These are phyloP conservation scores for Diaporthe batatas DNA, from an alignment of 2,329 filamentous ascomycete genomes.

Conservation along the genomic window DNA sequence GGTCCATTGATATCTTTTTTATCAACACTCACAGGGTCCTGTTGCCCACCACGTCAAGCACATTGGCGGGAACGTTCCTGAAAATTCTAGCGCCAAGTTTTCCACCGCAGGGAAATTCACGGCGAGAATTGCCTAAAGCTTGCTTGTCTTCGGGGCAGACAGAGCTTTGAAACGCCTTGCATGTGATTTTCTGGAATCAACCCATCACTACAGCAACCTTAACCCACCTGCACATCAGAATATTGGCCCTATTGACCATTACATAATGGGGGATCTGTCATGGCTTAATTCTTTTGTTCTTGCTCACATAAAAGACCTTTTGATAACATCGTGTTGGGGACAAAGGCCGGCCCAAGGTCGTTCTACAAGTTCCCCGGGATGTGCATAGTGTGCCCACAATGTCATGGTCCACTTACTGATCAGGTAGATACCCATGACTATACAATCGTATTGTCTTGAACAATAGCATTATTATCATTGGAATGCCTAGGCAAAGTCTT, in stretches of 20 bases:
- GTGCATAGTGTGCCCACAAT: not conserved
- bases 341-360: not conserved
- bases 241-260: not conserved
- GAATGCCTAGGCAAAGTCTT: not conserved
- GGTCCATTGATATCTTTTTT: not conserved
- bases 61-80: not conserved
- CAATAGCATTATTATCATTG: not conserved
- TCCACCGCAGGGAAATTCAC: constrained; percentile 6
- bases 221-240: not conserved
- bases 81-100: constrained; percentile 14
- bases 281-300: not conserved
- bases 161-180: constrained; percentile 9
- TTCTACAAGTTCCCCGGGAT: too few relatives aligned
- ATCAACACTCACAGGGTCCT: too few relatives aligned
- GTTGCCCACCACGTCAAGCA: not conserved
- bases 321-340: not conserved
- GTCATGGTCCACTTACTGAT: not conserved
- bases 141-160: not conserved
- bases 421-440: too few relatives aligned
- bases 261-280: not conserved
- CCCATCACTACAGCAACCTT: not conserved
- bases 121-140: constrained; percentile 1
- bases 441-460: not conserved
- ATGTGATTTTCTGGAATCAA: constrained; percentile 14
- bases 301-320: not conserved